Evolutionary conservation across 2,329 filamentous ascomycete species (phyloP).

Genomic region (Talaromyces piceae): DNA sequence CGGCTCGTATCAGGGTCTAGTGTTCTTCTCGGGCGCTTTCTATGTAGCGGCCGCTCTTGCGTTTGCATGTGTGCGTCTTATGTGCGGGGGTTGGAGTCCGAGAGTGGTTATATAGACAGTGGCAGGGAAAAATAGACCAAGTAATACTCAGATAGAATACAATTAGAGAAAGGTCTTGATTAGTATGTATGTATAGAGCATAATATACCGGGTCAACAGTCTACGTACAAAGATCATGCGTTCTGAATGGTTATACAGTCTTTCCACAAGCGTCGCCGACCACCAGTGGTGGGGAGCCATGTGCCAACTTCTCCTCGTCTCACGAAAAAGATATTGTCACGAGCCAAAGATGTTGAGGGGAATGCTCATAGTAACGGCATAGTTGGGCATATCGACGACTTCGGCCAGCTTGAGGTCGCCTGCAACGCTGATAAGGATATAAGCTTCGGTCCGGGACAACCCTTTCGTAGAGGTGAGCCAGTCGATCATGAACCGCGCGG

Average conservation of each 20-base stretch:
- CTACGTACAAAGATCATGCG: neutral
- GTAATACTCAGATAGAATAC: neutral
- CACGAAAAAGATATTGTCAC: neutral
- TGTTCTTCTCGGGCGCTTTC: constrained; percentile 23
- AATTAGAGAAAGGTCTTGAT: neutral
- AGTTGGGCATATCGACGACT: constrained; percentile 49
- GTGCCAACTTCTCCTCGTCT: neutral
- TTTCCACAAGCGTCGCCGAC: neutral
- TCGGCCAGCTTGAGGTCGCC: constrained; percentile 46
- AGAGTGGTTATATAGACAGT: neutral
- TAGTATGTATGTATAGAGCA: neutral
- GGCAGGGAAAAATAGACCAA: neutral
- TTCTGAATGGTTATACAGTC: neutral
- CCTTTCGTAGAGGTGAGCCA: constrained; percentile 44
- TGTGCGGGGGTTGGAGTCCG: constrained; percentile 2
- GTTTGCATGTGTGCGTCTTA: constrained; percentile 8
- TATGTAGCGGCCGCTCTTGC: constrained; percentile 10
- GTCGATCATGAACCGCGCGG: constrained; percentile 41
- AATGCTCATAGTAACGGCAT: constrained; percentile 44
- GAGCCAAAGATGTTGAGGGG: constrained; percentile 42
- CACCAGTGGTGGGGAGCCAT: neutral
- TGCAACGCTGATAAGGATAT: constrained; percentile 47
- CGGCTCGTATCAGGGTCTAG: constrained; percentile 13
- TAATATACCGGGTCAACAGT: neutral
- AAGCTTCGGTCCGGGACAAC: constrained; percentile 41